These are phyloP conservation scores for Fraxinus nigra DNA, from an alignment of 305 asterid genomes.

Conservation along the genomic window DNA sequence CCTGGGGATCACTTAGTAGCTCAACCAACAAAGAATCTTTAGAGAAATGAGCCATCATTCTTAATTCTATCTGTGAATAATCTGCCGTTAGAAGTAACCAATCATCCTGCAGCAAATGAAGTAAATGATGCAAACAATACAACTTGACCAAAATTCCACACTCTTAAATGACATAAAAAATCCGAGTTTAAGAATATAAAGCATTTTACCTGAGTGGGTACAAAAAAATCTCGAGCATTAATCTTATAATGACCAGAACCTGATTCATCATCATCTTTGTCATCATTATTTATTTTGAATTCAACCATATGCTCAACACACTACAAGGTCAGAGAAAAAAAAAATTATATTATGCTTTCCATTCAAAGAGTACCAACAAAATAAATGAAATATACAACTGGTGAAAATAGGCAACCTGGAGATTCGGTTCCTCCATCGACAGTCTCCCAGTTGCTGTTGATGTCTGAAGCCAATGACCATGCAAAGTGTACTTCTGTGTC, in stretches of 20 bases:
- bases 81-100: conserved; percentile 92
- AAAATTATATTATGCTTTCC: conserved; percentile 5
- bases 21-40: conserved; percentile 68
- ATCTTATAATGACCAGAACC: conserved; percentile 45
- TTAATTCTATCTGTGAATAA: conserved; percentile 94
- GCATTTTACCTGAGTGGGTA: conserved; percentile 80
- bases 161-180: conserved; percentile 21
- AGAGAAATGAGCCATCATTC: conserved; percentile 99
- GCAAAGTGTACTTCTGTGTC: conserved; percentile 82
- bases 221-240: conserved; percentile 84
- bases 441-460: conserved; percentile 96
- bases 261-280: conserved; percentile 37
- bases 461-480: conserved; percentile 99
- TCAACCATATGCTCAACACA: conserved; percentile 93
- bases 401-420: conserved; percentile 59
- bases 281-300: conserved; percentile 48
- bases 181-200: conserved; percentile 13
- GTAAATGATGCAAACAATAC: conserved; percentile 27
- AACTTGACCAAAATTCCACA: conserved; percentile 8
- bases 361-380: conserved; percentile 13
- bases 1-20: conserved; percentile 61
- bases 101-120: conserved; percentile 67
- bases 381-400: conserved; percentile 1
- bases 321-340: conserved; percentile 34
- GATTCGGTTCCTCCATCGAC: conserved; percentile 98